Conservation (phyloP, 176 grass and related monocot genomes). For the Tillandsia fasciculata region DNA sequence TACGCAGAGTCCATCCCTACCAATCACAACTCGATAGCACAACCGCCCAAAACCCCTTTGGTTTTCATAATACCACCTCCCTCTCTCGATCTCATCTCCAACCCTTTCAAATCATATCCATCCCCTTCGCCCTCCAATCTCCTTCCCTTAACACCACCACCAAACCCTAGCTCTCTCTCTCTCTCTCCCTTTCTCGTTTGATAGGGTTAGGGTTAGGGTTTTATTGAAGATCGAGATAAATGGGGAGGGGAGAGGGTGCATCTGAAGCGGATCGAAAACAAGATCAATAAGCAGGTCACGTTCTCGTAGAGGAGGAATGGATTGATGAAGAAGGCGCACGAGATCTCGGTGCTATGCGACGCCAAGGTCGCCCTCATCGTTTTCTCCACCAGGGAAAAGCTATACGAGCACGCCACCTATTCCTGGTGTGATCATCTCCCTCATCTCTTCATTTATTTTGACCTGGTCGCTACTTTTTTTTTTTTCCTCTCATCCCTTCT, state of each 20-base stretch:
- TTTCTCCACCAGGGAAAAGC: slow-evolving; percentile 42
- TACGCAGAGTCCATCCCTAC: background rate
- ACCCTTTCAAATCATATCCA: slow-evolving; percentile 19
- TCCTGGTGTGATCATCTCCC: slow-evolving; percentile 24
- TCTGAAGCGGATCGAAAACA: slow-evolving; percentile 96
- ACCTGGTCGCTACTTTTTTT: background rate
- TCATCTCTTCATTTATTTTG: background rate
- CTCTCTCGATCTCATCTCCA: slow-evolving; percentile 14
- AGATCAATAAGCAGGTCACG: slow-evolving; percentile 58
- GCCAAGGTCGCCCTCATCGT: too few species aligned
- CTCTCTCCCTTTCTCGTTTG: background rate
- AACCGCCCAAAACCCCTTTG: background rate
- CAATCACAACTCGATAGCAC: slow-evolving; percentile 38
- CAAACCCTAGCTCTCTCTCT: background rate
- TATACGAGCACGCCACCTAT: slow-evolving; percentile 79
- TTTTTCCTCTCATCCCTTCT: background rate
- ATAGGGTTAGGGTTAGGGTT: background rate
- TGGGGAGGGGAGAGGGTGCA: slow-evolving; percentile 83
- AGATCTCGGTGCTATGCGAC: too few species aligned
- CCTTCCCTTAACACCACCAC: slow-evolving; percentile 6
- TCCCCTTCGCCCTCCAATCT: background rate
- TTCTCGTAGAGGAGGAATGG: too few species aligned
- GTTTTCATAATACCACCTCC: slow-evolving; percentile 18
- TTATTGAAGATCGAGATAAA: background rate
- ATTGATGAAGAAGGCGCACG: too few species aligned